A percentile compares a stretch with the other conserved stretches of the same genome.
Evolutionary conservation across 768 basidiomycete species (phyloP).

Genomic region (Pleurotus djamor): DNA sequence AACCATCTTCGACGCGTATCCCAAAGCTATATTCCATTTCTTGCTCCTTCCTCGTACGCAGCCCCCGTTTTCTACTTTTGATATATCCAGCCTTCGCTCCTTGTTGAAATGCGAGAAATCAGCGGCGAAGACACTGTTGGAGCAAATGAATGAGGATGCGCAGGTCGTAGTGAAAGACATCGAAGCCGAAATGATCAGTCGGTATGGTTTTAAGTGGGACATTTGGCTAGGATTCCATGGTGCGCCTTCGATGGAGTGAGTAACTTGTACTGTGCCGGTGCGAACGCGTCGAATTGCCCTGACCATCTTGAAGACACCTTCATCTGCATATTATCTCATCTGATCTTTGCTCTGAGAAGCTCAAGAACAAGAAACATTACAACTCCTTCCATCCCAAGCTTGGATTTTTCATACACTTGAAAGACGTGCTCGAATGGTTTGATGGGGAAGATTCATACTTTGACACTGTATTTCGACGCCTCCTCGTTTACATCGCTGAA

Average conservation of each 20-base stretch:
- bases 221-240: slow-evolving; percentile 87
- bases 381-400: slow-evolving; percentile 86
- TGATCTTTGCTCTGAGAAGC: slow-evolving; percentile 63
- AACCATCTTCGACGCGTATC: slow-evolving; percentile 73
- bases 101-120: slow-evolving; percentile 54
- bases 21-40: slow-evolving; percentile 88
- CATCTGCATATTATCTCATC: slow-evolving; percentile 86
- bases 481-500: not conserved
- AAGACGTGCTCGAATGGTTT: slow-evolving; percentile 82
- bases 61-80: slow-evolving; percentile 23
- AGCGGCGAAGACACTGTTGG: slow-evolving; percentile 51
- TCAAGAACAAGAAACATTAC: slow-evolving; percentile 91
- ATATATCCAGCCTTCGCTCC: slow-evolving; percentile 52
- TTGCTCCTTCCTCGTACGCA: slow-evolving; percentile 73
- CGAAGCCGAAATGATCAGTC: slow-evolving; percentile 73
- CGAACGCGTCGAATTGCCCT: slow-evolving; percentile 1
- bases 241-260: slow-evolving; percentile 83
- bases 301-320: slow-evolving; percentile 39
- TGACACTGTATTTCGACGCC: slow-evolving; percentile 35
- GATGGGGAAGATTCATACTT: slow-evolving; percentile 61
- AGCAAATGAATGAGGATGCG: slow-evolving; percentile 55
- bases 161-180: slow-evolving; percentile 55
- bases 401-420: slow-evolving; percentile 80
- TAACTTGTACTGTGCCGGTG: slow-evolving; percentile 13
- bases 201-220: slow-evolving; percentile 74